Conservation (phyloP, 2,329 filamentous ascomycete species). For the Amauroascus verrucosus region DNA sequence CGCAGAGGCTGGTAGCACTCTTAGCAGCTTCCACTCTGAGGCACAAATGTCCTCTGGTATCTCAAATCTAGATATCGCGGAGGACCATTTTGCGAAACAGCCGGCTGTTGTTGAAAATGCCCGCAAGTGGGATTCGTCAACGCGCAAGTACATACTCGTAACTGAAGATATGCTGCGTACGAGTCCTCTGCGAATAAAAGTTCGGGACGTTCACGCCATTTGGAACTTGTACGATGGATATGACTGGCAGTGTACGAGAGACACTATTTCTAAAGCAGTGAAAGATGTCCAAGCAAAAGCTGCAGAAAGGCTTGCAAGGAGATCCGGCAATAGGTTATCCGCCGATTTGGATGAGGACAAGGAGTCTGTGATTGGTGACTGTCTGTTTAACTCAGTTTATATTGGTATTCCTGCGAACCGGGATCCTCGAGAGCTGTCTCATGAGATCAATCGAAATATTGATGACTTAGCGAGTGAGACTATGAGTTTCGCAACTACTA, state of each 20-base stretch:
- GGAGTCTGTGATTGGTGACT: slow-evolving; percentile 82
- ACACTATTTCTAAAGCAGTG: slow-evolving; percentile 77
- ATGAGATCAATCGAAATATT: slow-evolving; percentile 77
- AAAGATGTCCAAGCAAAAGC: slow-evolving; percentile 77
- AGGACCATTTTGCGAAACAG: slow-evolving; percentile 63
- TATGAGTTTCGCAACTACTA: slow-evolving; percentile 72
- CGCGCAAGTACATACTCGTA: slow-evolving; percentile 61
- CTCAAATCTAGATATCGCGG: slow-evolving; percentile 59
- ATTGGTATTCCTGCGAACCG: slow-evolving; percentile 82
- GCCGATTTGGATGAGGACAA: slow-evolving; percentile 58
- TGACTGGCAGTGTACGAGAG: slow-evolving; percentile 82
- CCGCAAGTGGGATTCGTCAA: slow-evolving; percentile 68
- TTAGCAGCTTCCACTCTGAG: slow-evolving; percentile 45
- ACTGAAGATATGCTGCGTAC: slow-evolving; percentile 51
- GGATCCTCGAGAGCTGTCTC: slow-evolving; percentile 70
- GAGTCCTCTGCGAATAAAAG: slow-evolving; percentile 64
- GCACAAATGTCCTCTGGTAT: slow-evolving; percentile 47
- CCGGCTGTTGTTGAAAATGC: slow-evolving; percentile 55
- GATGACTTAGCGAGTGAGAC: slow-evolving; percentile 82
- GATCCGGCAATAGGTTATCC: slow-evolving; percentile 47
- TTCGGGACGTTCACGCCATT: slow-evolving; percentile 83
- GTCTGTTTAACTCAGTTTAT: slow-evolving; percentile 97
- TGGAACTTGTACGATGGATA: slow-evolving; percentile 98
- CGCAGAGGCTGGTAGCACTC: slow-evolving; percentile 27
- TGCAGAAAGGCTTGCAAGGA: slow-evolving; percentile 57